phyloP scores from a whole-genome alignment of 2,329 filamentous ascomycete species.

The Diaporthe aspalathi region DNA sequence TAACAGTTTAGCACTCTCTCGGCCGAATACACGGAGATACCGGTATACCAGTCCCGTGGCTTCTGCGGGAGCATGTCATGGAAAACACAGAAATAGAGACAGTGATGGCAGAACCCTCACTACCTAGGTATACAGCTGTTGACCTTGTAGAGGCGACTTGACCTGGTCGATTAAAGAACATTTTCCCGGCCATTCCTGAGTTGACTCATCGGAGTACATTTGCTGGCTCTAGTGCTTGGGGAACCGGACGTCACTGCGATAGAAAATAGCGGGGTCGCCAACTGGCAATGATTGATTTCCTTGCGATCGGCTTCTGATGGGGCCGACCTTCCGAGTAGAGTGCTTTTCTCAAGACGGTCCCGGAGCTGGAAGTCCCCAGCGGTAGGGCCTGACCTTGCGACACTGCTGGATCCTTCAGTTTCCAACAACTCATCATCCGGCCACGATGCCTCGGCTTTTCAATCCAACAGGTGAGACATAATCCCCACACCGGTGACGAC shows the following conservation, averaged over 20 bases:
- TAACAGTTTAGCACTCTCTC: background rate
- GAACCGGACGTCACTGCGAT: background rate
- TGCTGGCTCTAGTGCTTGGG: background rate
- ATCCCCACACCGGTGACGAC: background rate
- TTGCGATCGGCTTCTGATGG: background rate
- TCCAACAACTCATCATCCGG: background rate
- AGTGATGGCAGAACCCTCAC: background rate
- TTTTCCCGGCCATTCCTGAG: background rate
- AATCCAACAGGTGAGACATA: constrained; percentile 8
- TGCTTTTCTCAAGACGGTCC: background rate
- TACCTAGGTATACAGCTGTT: background rate
- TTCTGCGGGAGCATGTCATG: background rate
- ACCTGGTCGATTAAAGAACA: background rate
- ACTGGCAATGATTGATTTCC: background rate
- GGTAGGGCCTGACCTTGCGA: background rate
- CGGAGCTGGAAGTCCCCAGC: too few species aligned
- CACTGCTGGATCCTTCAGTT: background rate
- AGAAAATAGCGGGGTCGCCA: background rate
- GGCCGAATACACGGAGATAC: background rate
- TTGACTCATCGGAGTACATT: background rate
- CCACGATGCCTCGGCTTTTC: background rate
- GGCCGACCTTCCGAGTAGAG: background rate
- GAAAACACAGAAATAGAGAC: background rate
- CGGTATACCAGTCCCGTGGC: too few species aligned
- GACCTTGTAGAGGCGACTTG: background rate